These are phyloP conservation scores for Symbiotaphrina buchneri DNA, from an alignment of 495 filamentous ascomycete species.

Conservation along the genomic window DNA sequence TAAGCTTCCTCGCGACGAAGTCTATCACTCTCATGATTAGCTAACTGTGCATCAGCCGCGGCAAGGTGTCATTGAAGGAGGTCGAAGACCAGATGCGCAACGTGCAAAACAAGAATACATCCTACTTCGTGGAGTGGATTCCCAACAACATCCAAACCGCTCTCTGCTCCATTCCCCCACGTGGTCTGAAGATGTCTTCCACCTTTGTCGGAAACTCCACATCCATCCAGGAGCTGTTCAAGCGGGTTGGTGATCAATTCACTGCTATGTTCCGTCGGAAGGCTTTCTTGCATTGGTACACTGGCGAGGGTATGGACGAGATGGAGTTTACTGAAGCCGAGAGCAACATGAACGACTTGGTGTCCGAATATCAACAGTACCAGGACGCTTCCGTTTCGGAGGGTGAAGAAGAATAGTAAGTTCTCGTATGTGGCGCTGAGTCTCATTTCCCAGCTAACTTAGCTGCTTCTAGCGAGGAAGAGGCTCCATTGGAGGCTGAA, in stretches of 20 bases:
- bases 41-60: slow-evolving; percentile 36
- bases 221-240: slow-evolving; percentile 99
- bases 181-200: slow-evolving; percentile 96
- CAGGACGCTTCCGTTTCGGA: slow-evolving; percentile 84
- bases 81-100: slow-evolving; percentile 99
- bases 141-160: slow-evolving; percentile 99
- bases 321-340: slow-evolving; percentile 99
- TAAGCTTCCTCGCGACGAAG: slow-evolving; percentile 9
- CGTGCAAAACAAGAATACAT: slow-evolving; percentile 99
- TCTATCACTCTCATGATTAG: neutral
- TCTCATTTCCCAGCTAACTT: neutral
- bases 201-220: slow-evolving; percentile 99
- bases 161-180: slow-evolving; percentile 96
- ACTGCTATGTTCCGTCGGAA: slow-evolving; percentile 99
- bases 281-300: slow-evolving; percentile 99
- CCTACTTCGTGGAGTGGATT: slow-evolving; percentile 99
- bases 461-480: slow-evolving; percentile 17
- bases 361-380: slow-evolving; percentile 99
- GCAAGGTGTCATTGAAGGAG: slow-evolving; percentile 99
- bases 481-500: slow-evolving; percentile 23
- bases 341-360: slow-evolving; percentile 99
- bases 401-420: slow-evolving; percentile 44
- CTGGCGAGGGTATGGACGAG: slow-evolving; percentile 99
- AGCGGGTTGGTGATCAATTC: slow-evolving; percentile 99
- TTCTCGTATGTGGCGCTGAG: slow-evolving; percentile 1